These are phyloP conservation scores for Yarrowia divulgata DNA, from an alignment of 805 yeast species.

Conservation along the genomic window DNA sequence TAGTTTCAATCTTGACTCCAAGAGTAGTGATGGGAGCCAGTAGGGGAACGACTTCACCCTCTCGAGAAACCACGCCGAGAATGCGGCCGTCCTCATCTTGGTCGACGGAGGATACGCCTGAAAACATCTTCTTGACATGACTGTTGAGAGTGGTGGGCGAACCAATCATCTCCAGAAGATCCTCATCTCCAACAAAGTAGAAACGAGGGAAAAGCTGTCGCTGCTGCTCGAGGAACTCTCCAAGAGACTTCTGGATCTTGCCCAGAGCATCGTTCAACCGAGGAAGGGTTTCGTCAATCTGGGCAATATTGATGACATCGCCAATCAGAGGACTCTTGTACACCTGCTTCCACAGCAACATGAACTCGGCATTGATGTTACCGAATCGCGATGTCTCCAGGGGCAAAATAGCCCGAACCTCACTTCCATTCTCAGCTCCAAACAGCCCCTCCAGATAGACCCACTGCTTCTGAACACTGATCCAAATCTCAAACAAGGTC, in stretches of 20 bases:
- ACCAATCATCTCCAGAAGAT: slow-evolving; percentile 82
- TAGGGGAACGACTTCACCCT: slow-evolving; percentile 62
- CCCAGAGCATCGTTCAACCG: slow-evolving; percentile 63
- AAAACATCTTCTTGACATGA: slow-evolving; percentile 74
- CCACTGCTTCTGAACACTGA: slow-evolving; percentile 90
- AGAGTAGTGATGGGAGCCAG: slow-evolving; percentile 55
- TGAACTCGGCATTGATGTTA: slow-evolving; percentile 67
- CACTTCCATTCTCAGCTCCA: slow-evolving; percentile 57
- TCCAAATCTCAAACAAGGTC: slow-evolving; percentile 69
- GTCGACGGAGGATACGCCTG: slow-evolving; percentile 61
- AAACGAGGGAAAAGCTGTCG: slow-evolving; percentile 80
- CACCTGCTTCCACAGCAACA: slow-evolving; percentile 58
- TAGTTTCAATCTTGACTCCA: slow-evolving; percentile 57
- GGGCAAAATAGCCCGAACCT: slow-evolving; percentile 69
- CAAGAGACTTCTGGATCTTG: slow-evolving; percentile 68
- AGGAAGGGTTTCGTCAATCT: slow-evolving; percentile 57
- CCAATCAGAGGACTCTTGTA: slow-evolving; percentile 60
- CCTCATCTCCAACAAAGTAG: slow-evolving; percentile 90
- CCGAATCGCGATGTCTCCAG: slow-evolving; percentile 72
- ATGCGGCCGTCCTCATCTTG: slow-evolving; percentile 53
- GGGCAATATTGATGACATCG: slow-evolving; percentile 62
- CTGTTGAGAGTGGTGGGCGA: slow-evolving; percentile 57
- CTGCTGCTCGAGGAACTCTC: slow-evolving; percentile 81
- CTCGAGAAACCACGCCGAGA: slow-evolving; percentile 62
- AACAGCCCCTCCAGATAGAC: slow-evolving; percentile 83